Conservation (phyloP, 2,329 filamentous ascomycete genomes). For the Aspergillus bombycis region DNA sequence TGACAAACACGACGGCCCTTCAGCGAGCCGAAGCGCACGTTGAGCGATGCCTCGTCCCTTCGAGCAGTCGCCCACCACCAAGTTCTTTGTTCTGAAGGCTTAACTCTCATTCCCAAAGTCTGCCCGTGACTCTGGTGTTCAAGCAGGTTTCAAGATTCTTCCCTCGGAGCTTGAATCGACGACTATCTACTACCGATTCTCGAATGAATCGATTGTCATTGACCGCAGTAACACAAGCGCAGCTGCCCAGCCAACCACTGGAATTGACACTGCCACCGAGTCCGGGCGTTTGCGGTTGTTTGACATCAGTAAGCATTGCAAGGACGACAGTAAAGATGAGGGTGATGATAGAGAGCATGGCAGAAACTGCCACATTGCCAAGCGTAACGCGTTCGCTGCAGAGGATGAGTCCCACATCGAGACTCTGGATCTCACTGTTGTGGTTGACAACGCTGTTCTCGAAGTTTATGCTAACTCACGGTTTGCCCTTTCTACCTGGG, state of each 20-base stretch:
- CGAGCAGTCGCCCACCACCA: constrained; percentile 9
- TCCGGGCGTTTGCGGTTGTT: constrained; percentile 21
- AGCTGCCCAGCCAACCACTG: constrained; percentile 15
- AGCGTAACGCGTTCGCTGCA: not conserved
- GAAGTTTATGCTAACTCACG: constrained; percentile 14
- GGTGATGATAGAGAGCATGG: not conserved
- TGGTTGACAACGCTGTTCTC: constrained; percentile 22
- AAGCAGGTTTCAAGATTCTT: constrained; percentile 22
- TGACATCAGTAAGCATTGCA: constrained; percentile 10
- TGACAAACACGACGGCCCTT: constrained; percentile 4
- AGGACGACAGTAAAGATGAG: not conserved
- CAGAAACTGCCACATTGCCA: not conserved
- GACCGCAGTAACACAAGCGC: constrained; percentile 24
- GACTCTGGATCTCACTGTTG: constrained; percentile 22
- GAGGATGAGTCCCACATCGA: constrained; percentile 15
- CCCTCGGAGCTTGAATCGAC: constrained; percentile 19
- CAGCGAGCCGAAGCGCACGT: constrained; percentile 7
- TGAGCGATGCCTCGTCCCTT: constrained; percentile 10
- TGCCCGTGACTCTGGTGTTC: constrained; percentile 8
- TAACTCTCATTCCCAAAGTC: constrained; percentile 12
- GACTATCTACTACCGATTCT: constrained; percentile 25
- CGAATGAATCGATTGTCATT: constrained; percentile 24
- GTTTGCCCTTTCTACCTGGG: not conserved
- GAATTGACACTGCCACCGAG: constrained; percentile 13
- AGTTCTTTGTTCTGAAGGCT: constrained; percentile 16